Evolutionary conservation across 2,329 filamentous ascomycete genomes (phyloP).

Genomic region (Trichoderma sp.): DNA sequence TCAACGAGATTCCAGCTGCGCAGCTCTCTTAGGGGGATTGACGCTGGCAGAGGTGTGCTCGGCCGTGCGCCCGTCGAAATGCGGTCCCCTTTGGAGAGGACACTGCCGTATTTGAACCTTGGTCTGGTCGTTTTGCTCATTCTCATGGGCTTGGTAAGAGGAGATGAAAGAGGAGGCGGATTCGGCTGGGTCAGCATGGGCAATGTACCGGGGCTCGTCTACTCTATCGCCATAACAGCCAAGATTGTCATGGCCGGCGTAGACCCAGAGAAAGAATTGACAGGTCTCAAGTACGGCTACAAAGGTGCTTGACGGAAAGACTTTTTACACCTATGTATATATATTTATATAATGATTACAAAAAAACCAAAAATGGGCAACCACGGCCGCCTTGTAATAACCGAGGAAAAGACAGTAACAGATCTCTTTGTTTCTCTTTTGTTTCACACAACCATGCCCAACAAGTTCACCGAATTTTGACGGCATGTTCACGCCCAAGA

Average conservation of each 20-base stretch:
- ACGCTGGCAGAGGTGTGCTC: constrained; percentile 7
- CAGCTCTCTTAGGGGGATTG: constrained; percentile 17
- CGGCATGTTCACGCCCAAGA: neutral
- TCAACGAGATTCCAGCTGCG: neutral
- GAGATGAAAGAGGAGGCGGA: constrained; percentile 32
- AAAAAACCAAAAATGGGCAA: neutral
- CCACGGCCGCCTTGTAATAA: neutral
- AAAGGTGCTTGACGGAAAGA: constrained; percentile 56
- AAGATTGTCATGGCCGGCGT: constrained; percentile 66
- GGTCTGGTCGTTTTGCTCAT: constrained; percentile 53
- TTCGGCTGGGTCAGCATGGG: constrained; percentile 45
- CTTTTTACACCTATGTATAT: neutral
- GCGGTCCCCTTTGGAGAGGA: constrained; percentile 51
- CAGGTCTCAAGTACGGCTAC: constrained; percentile 60
- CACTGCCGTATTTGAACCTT: constrained; percentile 60
- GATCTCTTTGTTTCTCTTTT: neutral
- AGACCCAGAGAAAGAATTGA: constrained; percentile 64
- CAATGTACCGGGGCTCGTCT: constrained; percentile 56
- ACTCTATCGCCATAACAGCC: constrained; percentile 57
- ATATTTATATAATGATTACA: neutral
- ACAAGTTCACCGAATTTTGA: neutral
- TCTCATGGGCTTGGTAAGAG: constrained; percentile 42
- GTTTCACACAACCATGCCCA: neutral
- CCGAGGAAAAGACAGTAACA: neutral
- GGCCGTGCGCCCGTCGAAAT: constrained; percentile 10